These are phyloP conservation scores for Nissolia schottii DNA, from an alignment of 306 rosid genomes.

Conservation along the genomic window DNA sequence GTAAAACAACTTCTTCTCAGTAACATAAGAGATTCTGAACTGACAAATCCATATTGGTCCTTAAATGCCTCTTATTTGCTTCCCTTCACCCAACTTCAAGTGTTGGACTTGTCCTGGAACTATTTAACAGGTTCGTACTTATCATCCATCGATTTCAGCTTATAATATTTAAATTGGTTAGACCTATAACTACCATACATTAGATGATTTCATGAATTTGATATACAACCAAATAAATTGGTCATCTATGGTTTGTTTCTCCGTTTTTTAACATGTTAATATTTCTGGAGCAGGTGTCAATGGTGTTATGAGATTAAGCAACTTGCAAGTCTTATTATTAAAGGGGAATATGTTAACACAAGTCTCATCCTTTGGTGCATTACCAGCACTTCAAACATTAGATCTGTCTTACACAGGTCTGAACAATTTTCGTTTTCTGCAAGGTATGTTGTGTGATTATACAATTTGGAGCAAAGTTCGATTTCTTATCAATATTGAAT, in stretches of 20 bases:
- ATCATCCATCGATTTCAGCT: too few relatives aligned
- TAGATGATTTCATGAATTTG: too few relatives aligned
- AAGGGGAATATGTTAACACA: neutral
- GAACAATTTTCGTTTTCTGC: neutral
- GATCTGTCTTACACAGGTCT: neutral
- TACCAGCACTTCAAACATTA: neutral
- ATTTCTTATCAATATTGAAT: neutral
- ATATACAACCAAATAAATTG: too few relatives aligned
- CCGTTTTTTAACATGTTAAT: neutral
- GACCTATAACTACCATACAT: neutral
- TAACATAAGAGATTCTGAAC: neutral
- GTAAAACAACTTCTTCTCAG: neutral
- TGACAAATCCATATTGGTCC: neutral
- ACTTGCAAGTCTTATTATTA: neutral
- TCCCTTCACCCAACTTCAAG: constrained; percentile 5
- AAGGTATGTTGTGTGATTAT: neutral
- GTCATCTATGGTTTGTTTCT: neutral
- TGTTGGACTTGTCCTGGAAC: constrained; percentile 5
- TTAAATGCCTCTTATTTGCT: neutral
- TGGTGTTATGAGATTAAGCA: neutral
- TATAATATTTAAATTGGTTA: neutral
- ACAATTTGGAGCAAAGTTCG: neutral
- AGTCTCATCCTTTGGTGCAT: neutral
- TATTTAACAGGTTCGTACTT: constrained; percentile 6
- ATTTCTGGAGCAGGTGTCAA: neutral